Conservation (phyloP, 495 filamentous ascomycete genomes). For the Cercophora scortea region DNA sequence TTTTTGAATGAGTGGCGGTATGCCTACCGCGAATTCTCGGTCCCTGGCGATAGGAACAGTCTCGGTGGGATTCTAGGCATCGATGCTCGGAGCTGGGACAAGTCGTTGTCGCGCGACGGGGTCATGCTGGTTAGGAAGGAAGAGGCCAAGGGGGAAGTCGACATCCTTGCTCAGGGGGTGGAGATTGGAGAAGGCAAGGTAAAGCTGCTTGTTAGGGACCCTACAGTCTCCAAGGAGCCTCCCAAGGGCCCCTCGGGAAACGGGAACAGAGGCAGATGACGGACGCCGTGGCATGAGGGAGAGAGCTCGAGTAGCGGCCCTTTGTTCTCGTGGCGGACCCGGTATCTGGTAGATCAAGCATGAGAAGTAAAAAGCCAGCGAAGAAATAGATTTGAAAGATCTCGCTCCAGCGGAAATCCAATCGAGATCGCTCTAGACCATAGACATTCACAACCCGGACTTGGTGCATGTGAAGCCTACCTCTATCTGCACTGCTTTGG, state of each 20-base stretch:
- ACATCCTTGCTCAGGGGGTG: slow-evolving; percentile 51
- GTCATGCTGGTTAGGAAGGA: slow-evolving; percentile 40
- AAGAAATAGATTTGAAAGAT: no score
- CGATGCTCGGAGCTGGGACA: slow-evolving; percentile 84
- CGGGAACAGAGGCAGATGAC: slow-evolving; percentile 30
- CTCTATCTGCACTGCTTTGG: no score
- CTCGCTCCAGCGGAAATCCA: no score
- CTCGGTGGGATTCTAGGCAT: slow-evolving; percentile 93
- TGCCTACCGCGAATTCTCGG: slow-evolving; percentile 91
- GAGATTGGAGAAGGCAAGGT: slow-evolving; percentile 55
- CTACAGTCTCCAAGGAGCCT: slow-evolving; percentile 24
- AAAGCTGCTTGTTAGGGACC: slow-evolving; percentile 48
- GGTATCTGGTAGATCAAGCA: no score
- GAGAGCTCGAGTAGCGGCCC: no score
- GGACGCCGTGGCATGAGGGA: background rate
- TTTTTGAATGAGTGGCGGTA: slow-evolving; percentile 97
- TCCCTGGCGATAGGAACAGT: slow-evolving; percentile 82
- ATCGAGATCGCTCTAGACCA: no score
- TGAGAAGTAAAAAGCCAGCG: no score
- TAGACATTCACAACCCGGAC: no score
- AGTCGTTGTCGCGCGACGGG: slow-evolving; percentile 46
- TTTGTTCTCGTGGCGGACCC: no score
- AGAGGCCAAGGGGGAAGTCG: slow-evolving; percentile 47
- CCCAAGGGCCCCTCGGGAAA: slow-evolving; percentile 41
- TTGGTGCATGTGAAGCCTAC: no score